Conservation (phyloP, 306 rosid genomes). For the Pterocarpus macrocarpus region DNA sequence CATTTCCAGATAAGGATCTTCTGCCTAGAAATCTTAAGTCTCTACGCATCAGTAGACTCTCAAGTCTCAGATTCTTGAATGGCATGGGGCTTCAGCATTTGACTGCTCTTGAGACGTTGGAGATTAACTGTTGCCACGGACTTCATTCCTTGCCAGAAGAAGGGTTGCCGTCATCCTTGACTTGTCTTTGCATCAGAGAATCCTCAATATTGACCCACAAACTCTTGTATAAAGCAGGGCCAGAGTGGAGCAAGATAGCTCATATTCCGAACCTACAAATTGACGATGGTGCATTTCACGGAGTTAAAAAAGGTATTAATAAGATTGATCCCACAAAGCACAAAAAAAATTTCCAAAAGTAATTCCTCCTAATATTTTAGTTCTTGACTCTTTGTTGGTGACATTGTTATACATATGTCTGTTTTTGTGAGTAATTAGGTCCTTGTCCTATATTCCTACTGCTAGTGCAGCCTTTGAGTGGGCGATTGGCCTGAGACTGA, state of each 20-base stretch:
- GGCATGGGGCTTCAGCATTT: neutral
- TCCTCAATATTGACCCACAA: neutral
- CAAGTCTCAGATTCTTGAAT: neutral
- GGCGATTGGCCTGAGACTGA: neutral
- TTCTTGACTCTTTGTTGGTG: neutral
- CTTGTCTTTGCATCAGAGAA: neutral
- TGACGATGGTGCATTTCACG: neutral
- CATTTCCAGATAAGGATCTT: neutral
- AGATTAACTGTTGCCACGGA: neutral
- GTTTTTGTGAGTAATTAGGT: no score
- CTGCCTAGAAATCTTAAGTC: slow-evolving; percentile 15
- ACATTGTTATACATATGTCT: neutral
- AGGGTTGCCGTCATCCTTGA: slow-evolving; percentile 2
- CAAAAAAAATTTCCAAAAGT: neutral
- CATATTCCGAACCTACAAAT: neutral
- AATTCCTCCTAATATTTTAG: neutral
- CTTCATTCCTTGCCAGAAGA: neutral
- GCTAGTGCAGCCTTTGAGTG: neutral
- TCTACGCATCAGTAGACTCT: neutral
- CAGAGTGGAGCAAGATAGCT: neutral
- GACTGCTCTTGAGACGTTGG: slow-evolving; percentile 7
- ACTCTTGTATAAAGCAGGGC: neutral
- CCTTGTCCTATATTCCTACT: neutral
- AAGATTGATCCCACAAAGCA: neutral
- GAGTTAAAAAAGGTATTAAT: neutral